Evolutionary conservation across 768 basidiomycete species (phyloP), one percentile per base, ranked within the genome.

Genomic region (Mrakia frigida): DNA sequence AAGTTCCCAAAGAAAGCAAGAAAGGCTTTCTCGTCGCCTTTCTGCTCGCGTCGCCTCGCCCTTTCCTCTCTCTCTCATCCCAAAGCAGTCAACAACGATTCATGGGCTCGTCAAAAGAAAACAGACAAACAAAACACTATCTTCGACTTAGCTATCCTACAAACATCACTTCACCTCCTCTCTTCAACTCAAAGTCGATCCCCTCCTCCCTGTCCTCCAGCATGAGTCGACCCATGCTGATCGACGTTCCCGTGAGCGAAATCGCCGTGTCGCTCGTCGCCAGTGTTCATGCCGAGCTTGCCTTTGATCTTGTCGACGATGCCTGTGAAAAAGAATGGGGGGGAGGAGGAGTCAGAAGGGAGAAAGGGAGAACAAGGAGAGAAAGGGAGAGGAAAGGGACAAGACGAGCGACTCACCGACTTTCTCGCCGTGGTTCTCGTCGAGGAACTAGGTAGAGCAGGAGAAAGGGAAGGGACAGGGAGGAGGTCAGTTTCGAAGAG

Each of bases 221-320:
- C 35, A 25, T 68, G 65, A 21, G 6, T n/a, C 0, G 37, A 21
- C 1, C 65, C 65, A 39, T 68, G 65, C 65, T 68, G 25, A 39
- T 68, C 65, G 21, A n/a, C 39, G 33, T 11, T 41, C 11, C 39
- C 39, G 16, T 50, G 25, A 5, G 35, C 4, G 39, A 68, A 68
- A 23, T 68, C 37, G 18, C 65, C 65, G 18, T 37, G 5, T 23
- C 65, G 43, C 65, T 68, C 65, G 37, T 68, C 65, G 1, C 65
- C 65, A 5, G 65, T 39, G 65, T 68, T 68, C 65, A 68, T 68
- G 37, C 65, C 65, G 37, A 68, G 25, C 65, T 68, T 68, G 35
- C 25, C 37, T 37, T 68, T 68, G 65, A 68, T 37, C 37, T 68
- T 68, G 25, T 68, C 65, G 2, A 68, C 37, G 37, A 68, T 41